Conservation (phyloP, 371 early-diverging fungal species). For the Zancudomyces culisetae region DNA sequence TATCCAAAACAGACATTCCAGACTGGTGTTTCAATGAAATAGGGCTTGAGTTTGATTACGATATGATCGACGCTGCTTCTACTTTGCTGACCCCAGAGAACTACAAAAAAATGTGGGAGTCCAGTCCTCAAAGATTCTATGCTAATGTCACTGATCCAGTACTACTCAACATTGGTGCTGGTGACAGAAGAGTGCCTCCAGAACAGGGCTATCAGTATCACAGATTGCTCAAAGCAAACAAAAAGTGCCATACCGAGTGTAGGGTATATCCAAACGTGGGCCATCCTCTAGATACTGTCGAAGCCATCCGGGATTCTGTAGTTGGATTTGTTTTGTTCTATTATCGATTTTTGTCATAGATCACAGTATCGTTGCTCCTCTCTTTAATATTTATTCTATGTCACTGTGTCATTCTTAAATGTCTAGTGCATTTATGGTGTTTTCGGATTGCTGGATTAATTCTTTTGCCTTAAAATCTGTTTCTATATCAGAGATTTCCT, state of each 20-base stretch:
- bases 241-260: constrained; percentile 17
- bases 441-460: too few species aligned
- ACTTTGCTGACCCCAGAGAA: constrained; percentile 26
- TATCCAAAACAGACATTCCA: constrained; percentile 35
- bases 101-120: constrained; percentile 28
- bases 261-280: constrained; percentile 38
- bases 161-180: constrained; percentile 37
- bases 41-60: constrained; percentile 24
- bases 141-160: constrained; percentile 35
- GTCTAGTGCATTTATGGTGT: too few species aligned
- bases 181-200: constrained; percentile 50
- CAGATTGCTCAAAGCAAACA: constrained; percentile 20
- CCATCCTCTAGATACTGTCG: constrained; percentile 41
- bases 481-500: too few species aligned
- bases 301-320: constrained; percentile 32
- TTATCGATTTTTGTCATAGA: neutral
- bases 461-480: too few species aligned
- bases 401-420: neutral
- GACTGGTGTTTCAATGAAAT: constrained; percentile 49
- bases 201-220: constrained; percentile 30
- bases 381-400: neutral
- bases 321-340: constrained; percentile 2
- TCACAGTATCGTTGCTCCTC: neutral
- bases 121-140: constrained; percentile 33
- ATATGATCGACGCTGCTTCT: neutral